A percentile compares a stretch with the other conserved stretches of the same genome.
Conservation (phyloP, 2,329 filamentous ascomycete genomes). For the Colletotrichum cuscutae region DNA sequence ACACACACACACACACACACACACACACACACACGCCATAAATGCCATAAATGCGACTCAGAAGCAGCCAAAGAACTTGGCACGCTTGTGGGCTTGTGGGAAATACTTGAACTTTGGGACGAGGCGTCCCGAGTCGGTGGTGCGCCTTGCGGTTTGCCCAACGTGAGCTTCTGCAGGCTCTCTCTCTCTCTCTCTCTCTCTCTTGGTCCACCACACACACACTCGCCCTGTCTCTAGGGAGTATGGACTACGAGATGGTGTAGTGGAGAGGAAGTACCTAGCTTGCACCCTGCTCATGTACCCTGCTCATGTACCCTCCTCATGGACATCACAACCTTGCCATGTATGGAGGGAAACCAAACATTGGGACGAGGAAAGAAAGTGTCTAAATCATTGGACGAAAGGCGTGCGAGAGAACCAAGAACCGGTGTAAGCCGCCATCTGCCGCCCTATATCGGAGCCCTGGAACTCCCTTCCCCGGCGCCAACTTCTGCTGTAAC, state of each 20-base stretch:
- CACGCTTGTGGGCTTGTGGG: background rate
- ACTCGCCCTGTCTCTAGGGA: conserved; percentile 12
- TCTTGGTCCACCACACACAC: background rate
- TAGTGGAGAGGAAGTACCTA: background rate
- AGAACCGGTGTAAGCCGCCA: background rate
- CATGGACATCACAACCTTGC: too few species aligned
- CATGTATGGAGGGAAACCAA: background rate
- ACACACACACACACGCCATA: too few species aligned
- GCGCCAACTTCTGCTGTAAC: conserved; percentile 1
- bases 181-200: too few species aligned
- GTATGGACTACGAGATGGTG: background rate
- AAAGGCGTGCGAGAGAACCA: background rate
- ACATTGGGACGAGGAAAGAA: background rate
- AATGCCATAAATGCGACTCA: background rate
- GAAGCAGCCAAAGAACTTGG: background rate
- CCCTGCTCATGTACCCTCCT: too few species aligned
- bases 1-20: too few species aligned
- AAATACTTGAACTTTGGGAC: background rate
- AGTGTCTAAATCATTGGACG: background rate
- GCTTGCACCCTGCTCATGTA: too few species aligned
- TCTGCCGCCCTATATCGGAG: conserved; percentile 13
- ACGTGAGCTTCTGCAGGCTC: background rate
- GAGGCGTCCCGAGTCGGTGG: conserved; percentile 14
- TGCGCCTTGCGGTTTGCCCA: conserved; percentile 32
- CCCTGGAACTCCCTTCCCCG: background rate